phyloP scores from a whole-genome alignment of 176 grass and related monocot genomes.

The Alopecurus myosuroides region DNA sequence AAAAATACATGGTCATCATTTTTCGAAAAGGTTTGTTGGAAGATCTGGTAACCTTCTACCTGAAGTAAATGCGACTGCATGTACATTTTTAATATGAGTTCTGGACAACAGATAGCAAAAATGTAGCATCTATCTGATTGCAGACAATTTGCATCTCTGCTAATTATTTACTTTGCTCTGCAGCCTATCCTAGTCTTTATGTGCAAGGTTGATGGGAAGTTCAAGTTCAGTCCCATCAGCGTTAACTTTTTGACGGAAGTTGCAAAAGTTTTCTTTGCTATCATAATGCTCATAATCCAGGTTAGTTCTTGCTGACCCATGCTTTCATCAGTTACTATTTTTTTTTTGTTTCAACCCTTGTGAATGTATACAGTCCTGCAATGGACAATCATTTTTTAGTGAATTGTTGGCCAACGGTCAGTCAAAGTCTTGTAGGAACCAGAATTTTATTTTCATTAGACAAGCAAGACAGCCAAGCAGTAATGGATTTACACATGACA shows the following conservation, averaged over 20 bases:
- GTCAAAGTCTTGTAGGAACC: neutral
- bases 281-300: conserved; percentile 86
- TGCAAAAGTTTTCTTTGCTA: conserved; percentile 87
- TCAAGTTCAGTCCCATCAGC: conserved; percentile 92
- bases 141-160: neutral
- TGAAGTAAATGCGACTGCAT: neutral
- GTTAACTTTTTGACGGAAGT: conserved; percentile 93
- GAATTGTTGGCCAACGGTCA: neutral
- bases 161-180: conserved; percentile 30
- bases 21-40: neutral
- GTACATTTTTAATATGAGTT: conserved; percentile 4
- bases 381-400: neutral
- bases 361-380: neutral
- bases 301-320: conserved; percentile 38
- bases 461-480: neutral
- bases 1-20: neutral
- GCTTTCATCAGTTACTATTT: conserved; percentile 20
- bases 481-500: neutral
- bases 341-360: conserved; percentile 19
- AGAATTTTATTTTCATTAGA: neutral
- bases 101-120: neutral
- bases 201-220: conserved; percentile 98
- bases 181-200: conserved; percentile 99
- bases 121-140: neutral
- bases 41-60: neutral